Evolutionary conservation across 2,329 filamentous ascomycete species (phyloP).

Genomic region (Alternaria incomplexa): DNA sequence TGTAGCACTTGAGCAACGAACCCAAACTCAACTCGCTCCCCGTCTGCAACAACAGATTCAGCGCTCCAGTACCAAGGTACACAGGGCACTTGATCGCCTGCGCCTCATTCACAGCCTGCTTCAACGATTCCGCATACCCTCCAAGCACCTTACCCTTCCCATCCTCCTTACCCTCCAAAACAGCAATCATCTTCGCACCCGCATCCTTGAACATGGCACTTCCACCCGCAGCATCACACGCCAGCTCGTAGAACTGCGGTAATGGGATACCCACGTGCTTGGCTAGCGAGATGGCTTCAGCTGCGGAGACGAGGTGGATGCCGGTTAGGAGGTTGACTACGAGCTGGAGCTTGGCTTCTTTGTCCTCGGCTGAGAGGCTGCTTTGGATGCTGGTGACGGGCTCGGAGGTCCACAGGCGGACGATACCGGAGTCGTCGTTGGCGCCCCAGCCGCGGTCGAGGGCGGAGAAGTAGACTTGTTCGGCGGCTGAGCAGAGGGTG

Average conservation of each 20-base stretch:
- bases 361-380: conserved; percentile 30
- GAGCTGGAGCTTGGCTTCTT: conserved; percentile 44
- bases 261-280: conserved; percentile 47
- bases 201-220: conserved; percentile 43
- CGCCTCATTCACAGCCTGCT: conserved; percentile 38
- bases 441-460: conserved; percentile 63
- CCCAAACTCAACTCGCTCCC: conserved; percentile 28
- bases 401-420: conserved; percentile 58
- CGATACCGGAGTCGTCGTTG: conserved; percentile 62
- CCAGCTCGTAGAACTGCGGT: conserved; percentile 45
- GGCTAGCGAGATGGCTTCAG: conserved; percentile 47
- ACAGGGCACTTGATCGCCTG: conserved; percentile 44
- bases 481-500: conserved; percentile 66
- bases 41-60: conserved; percentile 39
- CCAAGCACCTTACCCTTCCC: conserved; percentile 23
- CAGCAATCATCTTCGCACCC: conserved; percentile 40
- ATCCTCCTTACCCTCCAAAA: conserved; percentile 37
- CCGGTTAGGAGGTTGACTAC: conserved; percentile 41
- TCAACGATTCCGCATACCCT: conserved; percentile 31
- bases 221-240: conserved; percentile 46
- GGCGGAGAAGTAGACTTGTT: conserved; percentile 69
- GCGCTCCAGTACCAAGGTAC: conserved; percentile 41
- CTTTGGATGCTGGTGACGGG: conserved; percentile 46
- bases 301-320: conserved; percentile 46
- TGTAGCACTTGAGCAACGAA: conserved; percentile 33